Evolutionary conservation across 352 stramenopile species (phyloP).

Genomic region (Phytophthora palmivora): DNA sequence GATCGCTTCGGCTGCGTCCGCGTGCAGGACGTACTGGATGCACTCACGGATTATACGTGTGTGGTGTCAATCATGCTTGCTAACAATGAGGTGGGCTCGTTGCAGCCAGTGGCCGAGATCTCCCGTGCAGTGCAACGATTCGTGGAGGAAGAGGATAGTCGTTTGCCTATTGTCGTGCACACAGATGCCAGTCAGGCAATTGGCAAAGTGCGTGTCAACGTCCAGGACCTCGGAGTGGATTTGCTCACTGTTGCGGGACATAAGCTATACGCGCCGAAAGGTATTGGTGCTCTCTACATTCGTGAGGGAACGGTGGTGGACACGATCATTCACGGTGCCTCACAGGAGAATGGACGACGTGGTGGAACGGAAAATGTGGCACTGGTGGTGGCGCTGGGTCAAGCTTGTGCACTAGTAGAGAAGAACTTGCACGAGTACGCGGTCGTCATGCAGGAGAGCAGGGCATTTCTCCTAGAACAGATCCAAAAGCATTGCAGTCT

Average conservation of each 20-base stretch:
- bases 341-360: slow-evolving; percentile 92
- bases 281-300: slow-evolving; percentile 85
- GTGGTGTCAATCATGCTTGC: slow-evolving; percentile 98
- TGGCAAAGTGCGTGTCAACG: slow-evolving; percentile 93
- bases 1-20: slow-evolving; percentile 58
- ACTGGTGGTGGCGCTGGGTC: slow-evolving; percentile 93
- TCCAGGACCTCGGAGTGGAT: slow-evolving; percentile 89
- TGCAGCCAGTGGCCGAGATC: slow-evolving; percentile 95
- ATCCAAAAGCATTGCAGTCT: slow-evolving; percentile 58
- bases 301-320: slow-evolving; percentile 48
- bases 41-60: slow-evolving; percentile 87
- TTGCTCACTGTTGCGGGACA: slow-evolving; percentile 97
- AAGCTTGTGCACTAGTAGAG: slow-evolving; percentile 76
- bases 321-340: slow-evolving; percentile 91
- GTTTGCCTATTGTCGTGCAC: slow-evolving; percentile 90
- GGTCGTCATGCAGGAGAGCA: slow-evolving; percentile 67
- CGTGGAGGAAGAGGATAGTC: slow-evolving; percentile 36
- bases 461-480: slow-evolving; percentile 57
- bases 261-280: slow-evolving; percentile 98
- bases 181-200: slow-evolving; percentile 97
- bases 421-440: slow-evolving; percentile 80
- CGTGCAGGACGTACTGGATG: slow-evolving; percentile 79
- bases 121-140: slow-evolving; percentile 49
- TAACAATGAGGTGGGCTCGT: slow-evolving; percentile 98
- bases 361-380: slow-evolving; percentile 98